Evolutionary conservation across 352 stramenopile genomes (phyloP), one percentile per base, ranked within the genome.

Genomic region (Achlya hypogyna): DNA sequence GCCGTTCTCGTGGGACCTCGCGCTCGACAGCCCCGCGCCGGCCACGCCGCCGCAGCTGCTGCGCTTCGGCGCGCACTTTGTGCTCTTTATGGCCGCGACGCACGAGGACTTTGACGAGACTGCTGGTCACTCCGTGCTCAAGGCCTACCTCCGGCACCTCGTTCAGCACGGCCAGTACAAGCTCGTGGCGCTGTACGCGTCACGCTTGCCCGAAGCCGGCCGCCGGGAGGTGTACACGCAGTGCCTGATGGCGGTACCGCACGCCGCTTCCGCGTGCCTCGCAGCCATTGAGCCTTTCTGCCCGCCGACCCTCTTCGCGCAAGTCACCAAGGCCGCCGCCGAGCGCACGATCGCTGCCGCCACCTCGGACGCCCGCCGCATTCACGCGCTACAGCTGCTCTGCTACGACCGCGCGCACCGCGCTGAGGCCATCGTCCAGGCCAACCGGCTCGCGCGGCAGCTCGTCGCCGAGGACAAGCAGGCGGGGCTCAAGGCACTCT

Each of bases 71-170:
- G 82, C 79, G 2, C 86, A 94, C 65, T 91, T 94, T 52, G 76
- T 91, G 20, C 73, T 91, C 40, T 91, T 93, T 31, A 75, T 84
- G 5, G 63, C 67, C 22, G 87, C 85, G 64, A 92, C 84, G 34
- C 81, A 78, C 9, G 82, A 92, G 51, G 71, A 68, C 6, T 88
- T 88, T 42, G 79, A 91, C 49, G 75, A 81, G 31, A 68, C 77
- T 32, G 77, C 81, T 2, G 78, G 78, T 22, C 80, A 92, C 68
- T 88, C 89, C 74, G 89, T 92, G 68, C 51, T 91, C 18, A 92
- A 92, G 69, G 63, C 81, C 22, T 94, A 94, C 62, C 87, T 94
- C 64, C 81, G 86, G 0, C 82, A 94, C 54, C 65, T 94, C 23
- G 80, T 91, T 28, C 86, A 91, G 72, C 82, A 91, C 27, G 75